Base-by-base conservation (phyloP, 106 monocot species). In the Dendrobium chrysotoxum region DNA sequence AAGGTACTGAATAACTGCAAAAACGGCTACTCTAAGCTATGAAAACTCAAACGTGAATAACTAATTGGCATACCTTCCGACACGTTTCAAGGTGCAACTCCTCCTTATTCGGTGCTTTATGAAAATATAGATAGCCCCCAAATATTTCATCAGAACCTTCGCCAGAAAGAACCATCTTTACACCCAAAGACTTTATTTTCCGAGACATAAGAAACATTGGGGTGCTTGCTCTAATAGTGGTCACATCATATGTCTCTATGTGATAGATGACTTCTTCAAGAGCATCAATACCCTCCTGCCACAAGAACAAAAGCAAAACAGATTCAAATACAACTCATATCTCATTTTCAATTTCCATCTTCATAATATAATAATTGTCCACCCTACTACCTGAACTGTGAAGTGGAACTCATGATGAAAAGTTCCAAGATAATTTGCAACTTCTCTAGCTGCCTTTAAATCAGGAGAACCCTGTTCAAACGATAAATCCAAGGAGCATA, bases 91-190 rank as follows among this genome's bases (percentile, higher is more conserved):
- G 67, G 77, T 91, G 91, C 75, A 91, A 86, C 82, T 91, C 91
- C 77, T 91, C 88, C 84, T 91, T 91, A 82, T 78, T 91, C 12
- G 91, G 91, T 80, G 91, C 91, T 81, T 91, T 91, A 74, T 91
- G 91, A 65, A 91, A 91, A 88, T 91, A 91, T 57, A 91, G 84
- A 79, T 91, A 88, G 35, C 91, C 91, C 0, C 91, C 91, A 80
- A 91, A 88, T 47, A 91, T 84, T 80, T 91, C 88, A 82, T 88
- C 88, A 75, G 91, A 86, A 74, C 91, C 91, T 80, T 91, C 91
- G 17, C 91, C 91, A 28, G 91, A 91, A 80, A 91, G 88, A 80
- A 91, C 91, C 91, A 91, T 91, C 78, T 91, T 88, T 50, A 91
- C 91, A 70, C 91, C 91, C 77, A 88, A 80, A 26, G 91, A 91